Conservation (phyloP, 257 asterid species). For the Plantago elongata region DNA sequence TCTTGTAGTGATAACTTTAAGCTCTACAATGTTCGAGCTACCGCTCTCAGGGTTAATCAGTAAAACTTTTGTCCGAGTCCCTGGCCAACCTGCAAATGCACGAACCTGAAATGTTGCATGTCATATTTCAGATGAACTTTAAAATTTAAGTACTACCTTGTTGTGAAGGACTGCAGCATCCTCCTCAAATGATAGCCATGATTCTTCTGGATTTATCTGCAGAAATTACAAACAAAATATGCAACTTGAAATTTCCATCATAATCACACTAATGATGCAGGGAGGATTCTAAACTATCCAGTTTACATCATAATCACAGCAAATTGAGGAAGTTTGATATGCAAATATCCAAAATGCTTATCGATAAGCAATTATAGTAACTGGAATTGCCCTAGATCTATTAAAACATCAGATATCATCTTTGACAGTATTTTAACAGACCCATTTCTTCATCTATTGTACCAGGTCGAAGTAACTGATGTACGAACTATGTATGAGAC, state of each 20-base stretch:
- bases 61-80: slow-evolving; percentile 74
- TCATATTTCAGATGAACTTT: slow-evolving; percentile 21
- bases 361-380: too few species aligned
- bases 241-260: background rate
- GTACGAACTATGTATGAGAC: too few species aligned
- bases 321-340: too few species aligned
- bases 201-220: slow-evolving; percentile 81
- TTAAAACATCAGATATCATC: too few species aligned
- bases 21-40: slow-evolving; percentile 41
- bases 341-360: too few species aligned
- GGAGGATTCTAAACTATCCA: too few species aligned
- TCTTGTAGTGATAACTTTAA: slow-evolving; percentile 74
- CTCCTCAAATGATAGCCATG: slow-evolving; percentile 73
- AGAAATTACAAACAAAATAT: slow-evolving; percentile 11
- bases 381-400: too few species aligned
- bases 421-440: too few species aligned
- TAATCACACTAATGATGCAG: too few species aligned
- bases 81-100: slow-evolving; percentile 99
- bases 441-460: too few species aligned
- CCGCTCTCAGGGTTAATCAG: slow-evolving; percentile 41
- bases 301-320: too few species aligned
- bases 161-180: slow-evolving; percentile 76
- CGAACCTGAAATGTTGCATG: slow-evolving; percentile 74
- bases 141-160: slow-evolving; percentile 50
- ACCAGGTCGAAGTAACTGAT: too few species aligned